Conservation (phyloP, 305 asterid genomes). For the Ajuga reptans region DNA sequence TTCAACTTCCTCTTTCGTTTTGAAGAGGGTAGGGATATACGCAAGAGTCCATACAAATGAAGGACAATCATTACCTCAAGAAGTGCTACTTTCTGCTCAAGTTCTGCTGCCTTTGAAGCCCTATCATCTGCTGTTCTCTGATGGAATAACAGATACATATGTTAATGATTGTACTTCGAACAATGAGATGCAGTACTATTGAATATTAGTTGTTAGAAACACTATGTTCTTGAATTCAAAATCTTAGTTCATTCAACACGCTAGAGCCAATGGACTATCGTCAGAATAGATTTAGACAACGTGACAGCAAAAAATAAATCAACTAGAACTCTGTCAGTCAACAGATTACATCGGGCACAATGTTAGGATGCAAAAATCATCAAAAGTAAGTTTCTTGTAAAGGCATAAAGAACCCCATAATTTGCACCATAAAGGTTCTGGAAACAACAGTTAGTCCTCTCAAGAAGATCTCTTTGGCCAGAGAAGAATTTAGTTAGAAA, state of each 20-base stretch:
- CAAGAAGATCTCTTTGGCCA: not conserved
- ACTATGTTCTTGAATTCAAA: conserved; percentile 1
- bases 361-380: conserved; percentile 13
- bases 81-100: conserved; percentile 95
- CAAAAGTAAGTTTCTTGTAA: not conserved
- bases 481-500: not conserved
- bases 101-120: conserved; percentile 83
- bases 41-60: conserved; percentile 12
- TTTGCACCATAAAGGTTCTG: not conserved
- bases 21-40: conserved; percentile 10
- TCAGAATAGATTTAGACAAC: not conserved
- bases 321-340: not conserved
- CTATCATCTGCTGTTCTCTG: conserved; percentile 96
- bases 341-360: conserved; percentile 8
- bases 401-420: not conserved
- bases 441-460: conserved; percentile 10
- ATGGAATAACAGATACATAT: conserved; percentile 22
- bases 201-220: not conserved
- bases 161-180: conserved; percentile 14
- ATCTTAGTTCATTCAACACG: not conserved
- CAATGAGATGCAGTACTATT: conserved; percentile 4
- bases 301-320: not conserved
- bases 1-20: conserved; percentile 16
- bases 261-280: not conserved
- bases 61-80: conserved; percentile 66